Conservation (phyloP, 2,329 filamentous ascomycete species). For the Cordyceps fumosorosea region DNA sequence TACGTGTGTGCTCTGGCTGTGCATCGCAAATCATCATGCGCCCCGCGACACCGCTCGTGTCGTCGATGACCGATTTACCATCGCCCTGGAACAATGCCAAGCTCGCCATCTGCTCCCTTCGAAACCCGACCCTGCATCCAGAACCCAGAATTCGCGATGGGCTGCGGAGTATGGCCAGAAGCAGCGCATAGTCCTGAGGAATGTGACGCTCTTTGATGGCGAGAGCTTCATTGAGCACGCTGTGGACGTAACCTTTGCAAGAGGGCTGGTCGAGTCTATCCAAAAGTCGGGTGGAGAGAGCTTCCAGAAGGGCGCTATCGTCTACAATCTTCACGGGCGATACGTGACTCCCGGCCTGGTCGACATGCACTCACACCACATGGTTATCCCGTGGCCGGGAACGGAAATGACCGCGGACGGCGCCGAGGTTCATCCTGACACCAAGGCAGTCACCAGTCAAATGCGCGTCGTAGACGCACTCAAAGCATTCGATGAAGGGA, state of each 20-base stretch:
- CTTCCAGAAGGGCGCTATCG: constrained; percentile 14
- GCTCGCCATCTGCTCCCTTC: not conserved
- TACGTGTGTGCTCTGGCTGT: not conserved
- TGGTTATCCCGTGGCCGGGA: constrained; percentile 27
- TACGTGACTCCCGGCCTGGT: constrained; percentile 38
- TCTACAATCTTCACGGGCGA: constrained; percentile 28
- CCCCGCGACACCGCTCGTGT: not conserved
- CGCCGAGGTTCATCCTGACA: constrained; percentile 29
- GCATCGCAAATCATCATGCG: not conserved
- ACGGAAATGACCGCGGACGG: constrained; percentile 26
- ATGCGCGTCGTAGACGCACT: constrained; percentile 25
- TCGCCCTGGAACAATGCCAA: not conserved
- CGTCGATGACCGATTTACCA: not conserved
- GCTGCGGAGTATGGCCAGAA: constrained; percentile 31
- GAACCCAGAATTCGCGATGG: constrained; percentile 32
- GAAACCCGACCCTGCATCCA: not conserved
- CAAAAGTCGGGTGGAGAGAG: constrained; percentile 15
- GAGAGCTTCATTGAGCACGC: constrained; percentile 24
- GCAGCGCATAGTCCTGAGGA: constrained; percentile 29
- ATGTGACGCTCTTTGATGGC: constrained; percentile 38
- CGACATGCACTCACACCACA: constrained; percentile 40
- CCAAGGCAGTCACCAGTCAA: constrained; percentile 31
- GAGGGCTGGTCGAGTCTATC: constrained; percentile 30
- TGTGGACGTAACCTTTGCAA: constrained; percentile 33
- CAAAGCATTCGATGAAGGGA: constrained; percentile 34